phyloP scores from a whole-genome alignment of 108 stramenopile species.

The Stephanodiscus minutulus region DNA sequence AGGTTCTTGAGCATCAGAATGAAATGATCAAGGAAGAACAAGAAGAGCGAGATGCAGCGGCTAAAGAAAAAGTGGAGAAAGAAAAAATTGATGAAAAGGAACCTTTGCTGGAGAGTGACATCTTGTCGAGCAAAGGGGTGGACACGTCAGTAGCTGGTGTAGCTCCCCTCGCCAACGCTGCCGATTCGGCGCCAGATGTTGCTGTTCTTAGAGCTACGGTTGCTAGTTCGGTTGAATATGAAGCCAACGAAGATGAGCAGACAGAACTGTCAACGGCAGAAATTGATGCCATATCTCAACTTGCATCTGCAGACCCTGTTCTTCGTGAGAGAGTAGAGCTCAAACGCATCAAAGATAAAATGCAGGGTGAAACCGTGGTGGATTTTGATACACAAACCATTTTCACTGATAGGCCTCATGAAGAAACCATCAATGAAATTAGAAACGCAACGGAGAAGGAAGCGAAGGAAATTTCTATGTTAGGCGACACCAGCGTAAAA shows the following conservation, averaged over 20 bases:
- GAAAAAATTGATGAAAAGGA: neutral
- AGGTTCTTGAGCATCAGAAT: conserved; percentile 80
- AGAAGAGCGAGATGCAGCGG: conserved; percentile 65
- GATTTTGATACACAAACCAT: conserved; percentile 20
- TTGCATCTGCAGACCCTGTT: conserved; percentile 79
- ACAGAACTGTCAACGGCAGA: conserved; percentile 68
- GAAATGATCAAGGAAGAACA: conserved; percentile 79
- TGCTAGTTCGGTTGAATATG: conserved; percentile 7
- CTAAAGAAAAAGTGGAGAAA: conserved; percentile 50
- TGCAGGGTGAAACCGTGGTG: conserved; percentile 36
- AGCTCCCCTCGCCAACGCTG: neutral
- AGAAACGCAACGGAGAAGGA: conserved; percentile 47
- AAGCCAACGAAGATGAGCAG: conserved; percentile 52
- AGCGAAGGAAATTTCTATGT: conserved; percentile 53
- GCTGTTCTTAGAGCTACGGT: neutral
- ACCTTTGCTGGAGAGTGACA: neutral
- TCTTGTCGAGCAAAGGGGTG: neutral
- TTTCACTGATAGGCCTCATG: conserved; percentile 40
- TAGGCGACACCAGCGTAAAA: conserved; percentile 30
- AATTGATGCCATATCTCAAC: conserved; percentile 81
- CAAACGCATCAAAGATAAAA: conserved; percentile 68
- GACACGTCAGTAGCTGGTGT: neutral
- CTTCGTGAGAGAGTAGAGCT: conserved; percentile 77
- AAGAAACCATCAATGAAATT: conserved; percentile 37
- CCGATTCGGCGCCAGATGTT: neutral